Evolutionary conservation across 2,329 filamentous ascomycete species (phyloP).

Genomic region (Aspergillus glaucus): DNA sequence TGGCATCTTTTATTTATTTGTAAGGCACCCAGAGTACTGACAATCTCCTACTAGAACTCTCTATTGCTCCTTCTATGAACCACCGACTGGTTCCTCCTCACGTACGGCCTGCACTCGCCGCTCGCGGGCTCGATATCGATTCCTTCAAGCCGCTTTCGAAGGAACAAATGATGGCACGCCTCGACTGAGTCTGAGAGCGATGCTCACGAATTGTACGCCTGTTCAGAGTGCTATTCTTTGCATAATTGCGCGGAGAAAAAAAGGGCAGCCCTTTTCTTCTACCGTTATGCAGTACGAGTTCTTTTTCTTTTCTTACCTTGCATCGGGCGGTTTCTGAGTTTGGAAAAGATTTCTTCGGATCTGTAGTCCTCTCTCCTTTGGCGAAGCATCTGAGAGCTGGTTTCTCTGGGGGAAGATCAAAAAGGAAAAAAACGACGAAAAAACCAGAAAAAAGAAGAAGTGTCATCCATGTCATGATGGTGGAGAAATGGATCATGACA

Average conservation of each 20-base stretch:
- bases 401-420: conserved; percentile 14
- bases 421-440: conserved; percentile 1
- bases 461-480: conserved; percentile 19
- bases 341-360: conserved; percentile 22
- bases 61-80: conserved; percentile 87
- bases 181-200: conserved; percentile 64
- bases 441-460: conserved; percentile 11
- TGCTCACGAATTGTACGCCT: conserved; percentile 33
- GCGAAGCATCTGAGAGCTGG: conserved; percentile 19
- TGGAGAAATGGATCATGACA: conserved; percentile 24
- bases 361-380: conserved; percentile 21
- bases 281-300: conserved; percentile 21
- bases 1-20: conserved; percentile 1
- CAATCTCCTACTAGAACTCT: conserved; percentile 62
- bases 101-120: conserved; percentile 65
- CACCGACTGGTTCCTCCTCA: conserved; percentile 79
- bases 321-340: conserved; percentile 26
- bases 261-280: conserved; percentile 5
- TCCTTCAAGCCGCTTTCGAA: conserved; percentile 86
- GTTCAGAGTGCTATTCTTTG: conserved; percentile 30
- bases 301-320: conserved; percentile 25
- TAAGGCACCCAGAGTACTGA: conserved; percentile 7
- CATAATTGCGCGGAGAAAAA: conserved; percentile 21
- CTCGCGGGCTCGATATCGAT: conserved; percentile 83
- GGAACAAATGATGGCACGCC: conserved; percentile 94